Evolutionary conservation across 257 asterid genomes (phyloP).

Genomic region (Capsicum pubescens): DNA sequence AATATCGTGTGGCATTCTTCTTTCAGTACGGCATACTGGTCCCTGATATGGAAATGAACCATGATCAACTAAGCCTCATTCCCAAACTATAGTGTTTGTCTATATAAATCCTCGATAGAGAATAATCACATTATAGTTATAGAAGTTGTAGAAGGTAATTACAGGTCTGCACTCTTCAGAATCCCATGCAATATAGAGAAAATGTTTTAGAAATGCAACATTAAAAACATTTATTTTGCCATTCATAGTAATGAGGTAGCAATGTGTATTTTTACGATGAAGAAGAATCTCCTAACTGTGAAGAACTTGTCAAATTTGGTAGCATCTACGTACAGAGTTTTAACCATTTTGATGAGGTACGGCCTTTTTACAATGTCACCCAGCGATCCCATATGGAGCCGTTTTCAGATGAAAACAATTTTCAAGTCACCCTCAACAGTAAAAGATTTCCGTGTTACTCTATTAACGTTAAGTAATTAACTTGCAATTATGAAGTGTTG

Average conservation of each 20-base stretch:
- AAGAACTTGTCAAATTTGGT: neutral
- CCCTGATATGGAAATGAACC: conserved; percentile 47
- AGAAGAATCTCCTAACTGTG: neutral
- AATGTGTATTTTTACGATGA: neutral
- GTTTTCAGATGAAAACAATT: neutral
- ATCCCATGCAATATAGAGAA: neutral
- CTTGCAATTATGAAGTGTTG: neutral
- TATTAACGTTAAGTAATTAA: neutral
- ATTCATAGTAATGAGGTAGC: conserved; percentile 7
- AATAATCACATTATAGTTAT: neutral
- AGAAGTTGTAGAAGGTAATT: neutral
- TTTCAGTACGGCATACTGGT: conserved; percentile 70
- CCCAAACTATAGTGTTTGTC: neutral
- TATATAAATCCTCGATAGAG: neutral
- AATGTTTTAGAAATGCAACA: neutral
- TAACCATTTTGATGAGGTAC: conserved; percentile 1
- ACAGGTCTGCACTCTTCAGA: neutral
- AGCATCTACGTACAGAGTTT: neutral
- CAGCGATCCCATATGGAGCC: neutral
- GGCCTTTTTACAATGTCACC: neutral
- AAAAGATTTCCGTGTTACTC: neutral
- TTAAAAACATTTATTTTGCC: neutral
- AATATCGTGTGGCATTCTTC: conserved; percentile 83
- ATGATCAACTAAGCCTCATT: conserved; percentile 8
- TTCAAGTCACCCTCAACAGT: neutral